These are phyloP conservation scores for Flaveria bidentis DNA, from an alignment of 129 eudicot genomes.

Conservation along the genomic window DNA sequence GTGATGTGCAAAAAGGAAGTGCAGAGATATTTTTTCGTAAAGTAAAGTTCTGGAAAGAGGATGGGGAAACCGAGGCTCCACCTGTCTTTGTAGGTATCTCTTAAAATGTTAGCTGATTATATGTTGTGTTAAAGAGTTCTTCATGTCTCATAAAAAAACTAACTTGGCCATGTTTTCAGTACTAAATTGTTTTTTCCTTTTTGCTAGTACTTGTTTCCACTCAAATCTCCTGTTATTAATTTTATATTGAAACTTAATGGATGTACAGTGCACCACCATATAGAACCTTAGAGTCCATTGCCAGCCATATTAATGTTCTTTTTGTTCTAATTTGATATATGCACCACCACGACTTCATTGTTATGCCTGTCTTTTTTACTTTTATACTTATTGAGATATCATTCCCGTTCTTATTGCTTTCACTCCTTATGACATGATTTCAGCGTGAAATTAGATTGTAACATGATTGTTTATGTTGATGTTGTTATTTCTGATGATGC, in stretches of 20 bases:
- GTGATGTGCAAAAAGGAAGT: constrained; percentile 91
- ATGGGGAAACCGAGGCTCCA: constrained; percentile 93
- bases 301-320: constrained; percentile 5
- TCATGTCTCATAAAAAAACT: background rate
- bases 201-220: constrained; percentile 10
- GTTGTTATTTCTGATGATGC: constrained; percentile 21
- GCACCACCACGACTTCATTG: constrained; percentile 3
- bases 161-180: background rate
- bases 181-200: background rate
- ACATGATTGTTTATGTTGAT: constrained; percentile 17
- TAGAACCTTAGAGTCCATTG: background rate
- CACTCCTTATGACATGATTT: background rate
- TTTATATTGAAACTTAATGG: constrained; percentile 14
- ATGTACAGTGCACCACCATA: background rate
- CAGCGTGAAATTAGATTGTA: background rate
- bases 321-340: background rate
- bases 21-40: constrained; percentile 95
- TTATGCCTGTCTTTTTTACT: background rate
- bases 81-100: constrained; percentile 98
- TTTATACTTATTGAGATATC: constrained; percentile 12
- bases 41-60: constrained; percentile 97
- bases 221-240: background rate
- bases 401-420: background rate
- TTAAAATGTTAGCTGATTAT: constrained; percentile 17
- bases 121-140: background rate